Conservation (phyloP, 1,139 yeast genomes). For the Magnusiomyces clavatus region DNA sequence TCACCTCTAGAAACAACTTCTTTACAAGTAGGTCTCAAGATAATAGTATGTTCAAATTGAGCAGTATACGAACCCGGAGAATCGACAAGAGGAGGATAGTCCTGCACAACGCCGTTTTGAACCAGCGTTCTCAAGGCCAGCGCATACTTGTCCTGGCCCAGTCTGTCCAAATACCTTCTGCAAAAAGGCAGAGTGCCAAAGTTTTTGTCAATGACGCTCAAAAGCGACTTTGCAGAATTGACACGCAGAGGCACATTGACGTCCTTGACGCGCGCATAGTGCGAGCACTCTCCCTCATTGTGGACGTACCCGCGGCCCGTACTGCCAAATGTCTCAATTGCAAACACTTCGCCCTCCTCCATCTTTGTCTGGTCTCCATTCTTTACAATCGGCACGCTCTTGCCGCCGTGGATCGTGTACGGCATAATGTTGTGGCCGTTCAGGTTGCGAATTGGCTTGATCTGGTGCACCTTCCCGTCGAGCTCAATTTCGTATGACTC, state of each 20-base stretch:
- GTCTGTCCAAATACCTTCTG: slow-evolving; percentile 83
- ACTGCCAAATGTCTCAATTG: slow-evolving; percentile 95
- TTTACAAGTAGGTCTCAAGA: slow-evolving; percentile 83
- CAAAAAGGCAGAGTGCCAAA: slow-evolving; percentile 97
- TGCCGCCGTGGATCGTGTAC: slow-evolving; percentile 85
- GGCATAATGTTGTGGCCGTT: slow-evolving; percentile 91
- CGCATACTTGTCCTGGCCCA: slow-evolving; percentile 87
- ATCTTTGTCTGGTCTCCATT: slow-evolving; percentile 90
- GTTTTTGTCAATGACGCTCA: slow-evolving; percentile 61
- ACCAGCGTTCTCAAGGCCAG: slow-evolving; percentile 85
- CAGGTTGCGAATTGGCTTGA: slow-evolving; percentile 83
- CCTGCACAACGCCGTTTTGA: slow-evolving; percentile 78
- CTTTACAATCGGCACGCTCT: slow-evolving; percentile 91
- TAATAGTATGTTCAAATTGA: slow-evolving; percentile 89
- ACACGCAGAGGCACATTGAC: slow-evolving; percentile 45
- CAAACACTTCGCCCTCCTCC: slow-evolving; percentile 98
- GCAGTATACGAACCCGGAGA: slow-evolving; percentile 85
- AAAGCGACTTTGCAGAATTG: slow-evolving; percentile 59
- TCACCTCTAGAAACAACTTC: slow-evolving; percentile 95
- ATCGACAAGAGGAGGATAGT: slow-evolving; percentile 95
- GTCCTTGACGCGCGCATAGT: slow-evolving; percentile 63
- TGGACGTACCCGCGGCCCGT: slow-evolving; percentile 91
- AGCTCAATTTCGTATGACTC: slow-evolving; percentile 90
- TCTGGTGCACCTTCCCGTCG: slow-evolving; percentile 76
- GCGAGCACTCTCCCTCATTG: slow-evolving; percentile 87